Conservation (phyloP, 805 yeast genomes). For the Candida ovalis region DNA sequence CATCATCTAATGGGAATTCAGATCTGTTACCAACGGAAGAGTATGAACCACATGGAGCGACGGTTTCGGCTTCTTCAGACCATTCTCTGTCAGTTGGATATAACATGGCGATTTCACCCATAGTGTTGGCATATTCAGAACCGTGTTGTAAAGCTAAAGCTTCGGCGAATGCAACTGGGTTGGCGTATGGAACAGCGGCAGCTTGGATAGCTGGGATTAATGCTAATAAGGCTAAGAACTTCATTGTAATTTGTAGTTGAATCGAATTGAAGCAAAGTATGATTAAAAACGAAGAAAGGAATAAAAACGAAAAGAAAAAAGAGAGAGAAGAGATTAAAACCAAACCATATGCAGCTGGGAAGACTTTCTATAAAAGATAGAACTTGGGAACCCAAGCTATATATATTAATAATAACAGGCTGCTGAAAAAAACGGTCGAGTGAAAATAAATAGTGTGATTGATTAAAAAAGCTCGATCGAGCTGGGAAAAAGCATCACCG, state of each 20-base stretch:
- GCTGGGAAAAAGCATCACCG: background rate
- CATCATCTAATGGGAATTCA: constrained; percentile 44
- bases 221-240: constrained; percentile 6
- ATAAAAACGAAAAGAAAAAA: background rate
- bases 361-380: background rate
- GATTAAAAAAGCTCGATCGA: background rate
- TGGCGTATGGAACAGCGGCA: constrained; percentile 22
- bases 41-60: constrained; percentile 44
- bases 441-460: background rate
- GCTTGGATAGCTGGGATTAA: constrained; percentile 16
- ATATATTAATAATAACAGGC: background rate
- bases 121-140: constrained; percentile 32
- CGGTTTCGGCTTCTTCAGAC: constrained; percentile 41
- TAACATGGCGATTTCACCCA: constrained; percentile 39
- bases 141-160: constrained; percentile 35
- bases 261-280: background rate
- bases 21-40: constrained; percentile 36
- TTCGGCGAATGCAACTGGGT: constrained; percentile 30
- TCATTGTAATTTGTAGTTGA: constrained; percentile 9
- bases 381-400: background rate
- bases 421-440: background rate
- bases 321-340: background rate
- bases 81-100: constrained; percentile 43
- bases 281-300: background rate
- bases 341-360: background rate